Conservation (phyloP, 495 filamentous ascomycete species). For the Neurospora sp. region DNA sequence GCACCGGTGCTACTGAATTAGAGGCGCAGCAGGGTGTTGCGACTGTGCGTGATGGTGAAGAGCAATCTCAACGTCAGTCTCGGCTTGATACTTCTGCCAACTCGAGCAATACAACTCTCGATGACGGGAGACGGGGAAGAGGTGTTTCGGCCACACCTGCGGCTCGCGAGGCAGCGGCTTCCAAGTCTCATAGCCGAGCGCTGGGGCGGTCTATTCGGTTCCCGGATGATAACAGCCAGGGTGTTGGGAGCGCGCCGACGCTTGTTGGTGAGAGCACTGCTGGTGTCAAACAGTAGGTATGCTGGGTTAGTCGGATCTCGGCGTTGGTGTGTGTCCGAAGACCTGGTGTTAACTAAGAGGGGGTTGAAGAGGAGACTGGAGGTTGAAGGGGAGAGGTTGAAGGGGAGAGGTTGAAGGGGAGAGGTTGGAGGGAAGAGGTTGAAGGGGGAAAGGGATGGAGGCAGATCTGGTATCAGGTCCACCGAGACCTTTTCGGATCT, state of each 20-base stretch:
- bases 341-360: not conserved
- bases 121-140: not conserved
- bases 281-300: not conserved
- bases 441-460: not conserved
- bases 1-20: not conserved
- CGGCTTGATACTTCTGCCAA: not conserved
- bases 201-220: conserved; percentile 31
- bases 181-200: not conserved
- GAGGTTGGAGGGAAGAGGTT: not conserved
- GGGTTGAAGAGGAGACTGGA: not conserved
- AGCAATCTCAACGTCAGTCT: not conserved
- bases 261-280: not conserved
- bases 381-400: not conserved
- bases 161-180: not conserved
- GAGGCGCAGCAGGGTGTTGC: not conserved
- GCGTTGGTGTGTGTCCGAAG: not conserved
- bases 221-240: conserved; percentile 25
- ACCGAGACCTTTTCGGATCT: not conserved
- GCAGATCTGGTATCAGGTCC: not conserved
- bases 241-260: not conserved
- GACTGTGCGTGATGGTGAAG: not conserved
- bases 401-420: no score
- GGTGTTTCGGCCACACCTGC: not conserved
- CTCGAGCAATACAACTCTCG: not conserved
- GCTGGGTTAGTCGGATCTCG: not conserved